Conservation (phyloP, 305 asterid species). For the Solanum hybrid region DNA sequence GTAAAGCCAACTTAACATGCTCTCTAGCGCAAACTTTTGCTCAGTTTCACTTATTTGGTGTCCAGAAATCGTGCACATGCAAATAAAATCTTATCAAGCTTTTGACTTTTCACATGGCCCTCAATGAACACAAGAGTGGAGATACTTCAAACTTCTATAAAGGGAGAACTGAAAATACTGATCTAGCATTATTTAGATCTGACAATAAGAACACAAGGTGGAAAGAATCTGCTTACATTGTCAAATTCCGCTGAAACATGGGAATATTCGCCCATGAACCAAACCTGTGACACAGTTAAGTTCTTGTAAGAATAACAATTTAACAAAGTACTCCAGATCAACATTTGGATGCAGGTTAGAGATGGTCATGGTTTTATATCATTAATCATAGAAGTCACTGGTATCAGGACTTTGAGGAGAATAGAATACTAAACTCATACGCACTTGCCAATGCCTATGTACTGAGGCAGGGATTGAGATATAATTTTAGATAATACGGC, state of each 20-base stretch:
- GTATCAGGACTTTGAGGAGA: not conserved
- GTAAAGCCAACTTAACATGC: not conserved
- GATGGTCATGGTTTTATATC: not conserved
- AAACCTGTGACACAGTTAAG: constrained; percentile 44
- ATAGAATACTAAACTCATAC: not conserved
- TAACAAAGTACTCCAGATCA: not conserved
- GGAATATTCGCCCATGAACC: constrained; percentile 97
- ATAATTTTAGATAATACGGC: not conserved
- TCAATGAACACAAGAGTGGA: not conserved
- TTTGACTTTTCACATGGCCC: not conserved
- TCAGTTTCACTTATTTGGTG: not conserved
- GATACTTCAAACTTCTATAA: not conserved
- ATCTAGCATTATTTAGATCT: not conserved
- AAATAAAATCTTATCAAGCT: not conserved
- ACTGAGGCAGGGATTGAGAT: not conserved
- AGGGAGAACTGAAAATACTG: not conserved
- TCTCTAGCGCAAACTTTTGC: not conserved
- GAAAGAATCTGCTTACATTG: constrained; percentile 49
- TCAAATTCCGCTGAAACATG: constrained; percentile 89
- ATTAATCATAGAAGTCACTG: not conserved
- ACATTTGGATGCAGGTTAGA: not conserved
- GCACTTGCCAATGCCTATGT: not conserved
- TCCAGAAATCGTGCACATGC: not conserved
- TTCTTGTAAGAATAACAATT: not conserved
- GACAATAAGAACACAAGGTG: not conserved